phyloP scores from a whole-genome alignment of 2,329 filamentous ascomycete genomes.

The Penicillium sp. region DNA sequence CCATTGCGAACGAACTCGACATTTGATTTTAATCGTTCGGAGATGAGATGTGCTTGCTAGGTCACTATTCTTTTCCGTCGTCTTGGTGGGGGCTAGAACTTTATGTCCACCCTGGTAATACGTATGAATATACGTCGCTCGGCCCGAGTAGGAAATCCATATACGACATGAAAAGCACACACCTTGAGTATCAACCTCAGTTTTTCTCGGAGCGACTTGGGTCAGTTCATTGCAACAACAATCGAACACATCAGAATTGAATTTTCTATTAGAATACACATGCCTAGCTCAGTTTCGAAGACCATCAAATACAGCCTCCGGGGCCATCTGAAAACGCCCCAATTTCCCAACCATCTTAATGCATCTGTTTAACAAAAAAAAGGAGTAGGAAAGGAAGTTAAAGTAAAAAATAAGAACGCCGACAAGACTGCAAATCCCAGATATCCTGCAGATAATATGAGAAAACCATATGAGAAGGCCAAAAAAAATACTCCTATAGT shows the following conservation, averaged over 20 bases:
- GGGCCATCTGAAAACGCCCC: conserved; percentile 27
- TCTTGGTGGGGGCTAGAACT: too few relatives aligned
- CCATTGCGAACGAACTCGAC: neutral
- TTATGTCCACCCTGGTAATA: neutral
- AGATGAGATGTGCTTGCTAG: neutral
- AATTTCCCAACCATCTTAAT: conserved; percentile 23
- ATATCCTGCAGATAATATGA: neutral
- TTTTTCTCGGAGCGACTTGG: too few relatives aligned
- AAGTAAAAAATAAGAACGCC: conserved; percentile 1
- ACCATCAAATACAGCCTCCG: conserved; percentile 14
- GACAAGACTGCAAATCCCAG: neutral
- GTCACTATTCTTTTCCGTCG: neutral
- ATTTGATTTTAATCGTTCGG: neutral
- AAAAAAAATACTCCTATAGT: neutral
- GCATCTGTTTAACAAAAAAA: conserved; percentile 15
- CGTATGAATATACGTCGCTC: neutral
- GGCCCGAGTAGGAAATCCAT: neutral
- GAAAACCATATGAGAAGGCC: neutral
- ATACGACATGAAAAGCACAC: too few relatives aligned
- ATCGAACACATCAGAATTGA: neutral
- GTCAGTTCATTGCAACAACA: neutral
- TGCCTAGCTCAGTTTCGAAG: conserved; percentile 4
- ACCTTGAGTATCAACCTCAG: too few relatives aligned
- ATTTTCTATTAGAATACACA: conserved; percentile 27
- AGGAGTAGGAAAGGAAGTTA: neutral